Evolutionary conservation across 1,284 basidiomycete genomes (phyloP), one percentile per base, ranked within the genome.

Genomic region (Ceratobasidium sp.): DNA sequence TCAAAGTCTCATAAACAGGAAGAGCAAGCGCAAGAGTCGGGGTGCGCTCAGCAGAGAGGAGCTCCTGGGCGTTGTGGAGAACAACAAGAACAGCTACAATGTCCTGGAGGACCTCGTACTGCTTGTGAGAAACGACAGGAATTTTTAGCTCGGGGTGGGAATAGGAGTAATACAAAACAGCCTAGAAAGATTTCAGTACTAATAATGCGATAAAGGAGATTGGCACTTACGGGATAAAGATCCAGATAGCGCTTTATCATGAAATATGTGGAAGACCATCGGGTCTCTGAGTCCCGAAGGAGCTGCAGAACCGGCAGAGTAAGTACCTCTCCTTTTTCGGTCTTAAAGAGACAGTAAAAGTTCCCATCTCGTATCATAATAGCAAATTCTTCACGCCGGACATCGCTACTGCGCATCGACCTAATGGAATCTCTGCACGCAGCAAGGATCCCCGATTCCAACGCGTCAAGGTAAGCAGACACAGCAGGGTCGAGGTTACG

Each of bases 41-140:
- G 9, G 75, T 75, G 9, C 59, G 69, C 56, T 75, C 67, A 17
- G 51, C 64, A 31, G 75, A 75, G 14, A 75, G 51, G 22, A 73
- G 67, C 22, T 75, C 66, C 29, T 75, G 75, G 9, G 53, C 75
- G 22, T 48, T 44, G 33, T 75, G 67, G 5, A 53, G 60, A 2
- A 73, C 51, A 1, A 17, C 27, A 2, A 75, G 53, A 36, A 62
- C 22, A 14, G 50, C 7, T 11, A 62, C 41, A 24, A 75, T 50
- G 44, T 75, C 67, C 3, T 64, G 57, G 5, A 75, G 60, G 27
- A 62, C 47, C n/a, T 63, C 41, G 19, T 63, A 63, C 24, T 63
- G 62, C 7, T 45, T 41, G 22, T 22, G 45, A 2, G 45, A 63
- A 22, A 63, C n/a, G 8, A 63, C 44, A 4, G 62, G 62, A 27